Conservation (phyloP, 306 rosid species). For the Castanea crenata region DNA sequence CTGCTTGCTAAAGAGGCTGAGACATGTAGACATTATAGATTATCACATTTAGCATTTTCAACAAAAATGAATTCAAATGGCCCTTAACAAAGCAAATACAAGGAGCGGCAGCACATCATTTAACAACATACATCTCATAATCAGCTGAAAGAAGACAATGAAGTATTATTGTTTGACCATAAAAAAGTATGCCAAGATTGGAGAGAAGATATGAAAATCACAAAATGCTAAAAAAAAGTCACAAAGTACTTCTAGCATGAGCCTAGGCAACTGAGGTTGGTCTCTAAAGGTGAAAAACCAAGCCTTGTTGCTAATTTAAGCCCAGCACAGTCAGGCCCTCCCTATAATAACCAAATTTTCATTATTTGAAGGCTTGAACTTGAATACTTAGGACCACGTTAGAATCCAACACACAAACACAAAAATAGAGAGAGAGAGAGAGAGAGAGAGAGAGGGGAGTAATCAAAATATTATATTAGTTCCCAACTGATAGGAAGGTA, state of each 20-base stretch:
- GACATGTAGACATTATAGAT: not conserved
- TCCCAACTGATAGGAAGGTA: not conserved
- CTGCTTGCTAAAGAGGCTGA: too few species aligned
- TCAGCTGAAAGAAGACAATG: not conserved
- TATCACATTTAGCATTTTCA: not conserved
- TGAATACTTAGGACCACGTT: not conserved
- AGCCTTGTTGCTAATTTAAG: not conserved
- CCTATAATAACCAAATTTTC: not conserved
- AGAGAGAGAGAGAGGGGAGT: too few species aligned
- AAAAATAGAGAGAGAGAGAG: not conserved
- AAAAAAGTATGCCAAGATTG: not conserved
- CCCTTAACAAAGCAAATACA: not conserved
- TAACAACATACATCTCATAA: not conserved
- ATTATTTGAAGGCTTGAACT: not conserved
- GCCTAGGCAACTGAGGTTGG: not conserved
- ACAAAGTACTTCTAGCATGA: too few species aligned
- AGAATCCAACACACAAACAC: not conserved
- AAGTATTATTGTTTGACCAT: not conserved
- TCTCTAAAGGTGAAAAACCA: not conserved
- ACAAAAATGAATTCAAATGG: not conserved
- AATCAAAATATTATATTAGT: too few species aligned
- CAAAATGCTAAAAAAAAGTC: not conserved
- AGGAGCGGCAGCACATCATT: not conserved
- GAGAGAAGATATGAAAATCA: not conserved
- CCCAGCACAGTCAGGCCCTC: not conserved